Conservation (phyloP, 225 moss, liverwort and hornwort genomes). For the Pleurozium schreberi region DNA sequence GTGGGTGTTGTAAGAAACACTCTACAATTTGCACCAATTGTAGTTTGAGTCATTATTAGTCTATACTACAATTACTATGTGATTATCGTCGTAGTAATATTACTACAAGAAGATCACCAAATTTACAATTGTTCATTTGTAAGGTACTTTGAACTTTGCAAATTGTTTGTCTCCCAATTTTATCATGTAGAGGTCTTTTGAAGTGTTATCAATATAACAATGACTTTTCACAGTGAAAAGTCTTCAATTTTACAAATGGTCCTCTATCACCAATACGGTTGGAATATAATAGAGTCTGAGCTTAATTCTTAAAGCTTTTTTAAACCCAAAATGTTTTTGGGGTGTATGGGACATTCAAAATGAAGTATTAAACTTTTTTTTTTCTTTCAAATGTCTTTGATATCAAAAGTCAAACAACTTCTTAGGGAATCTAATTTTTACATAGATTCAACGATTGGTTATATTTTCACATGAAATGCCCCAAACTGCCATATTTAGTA, state of each 20-base stretch:
- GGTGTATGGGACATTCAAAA: fast-evolving
- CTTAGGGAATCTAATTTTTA: too few relatives aligned
- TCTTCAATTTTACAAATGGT: neutral
- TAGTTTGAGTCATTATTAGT: neutral
- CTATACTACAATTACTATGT: neutral
- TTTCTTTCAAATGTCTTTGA: too few relatives aligned
- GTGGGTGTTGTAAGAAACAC: neutral
- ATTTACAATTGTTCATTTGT: neutral
- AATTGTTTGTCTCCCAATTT: neutral
- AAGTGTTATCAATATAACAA: neutral
- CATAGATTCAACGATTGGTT: neutral
- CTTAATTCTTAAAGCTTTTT: neutral
- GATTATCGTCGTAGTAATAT: neutral
- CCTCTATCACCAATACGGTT: neutral
- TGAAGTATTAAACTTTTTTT: neutral
- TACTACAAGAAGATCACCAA: neutral
- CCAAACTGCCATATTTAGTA: too few relatives aligned
- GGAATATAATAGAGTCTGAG: fast-evolving
- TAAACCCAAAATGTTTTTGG: fast-evolving
- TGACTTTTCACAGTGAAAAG: neutral
- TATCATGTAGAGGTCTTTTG: neutral
- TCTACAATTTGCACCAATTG: neutral
- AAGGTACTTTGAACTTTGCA: neutral
- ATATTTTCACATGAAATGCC: too few relatives aligned
- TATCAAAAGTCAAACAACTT: neutral